These are phyloP conservation scores for Oenanthe javanica DNA, from an alignment of 140 eudicot genomes.

Conservation along the genomic window DNA sequence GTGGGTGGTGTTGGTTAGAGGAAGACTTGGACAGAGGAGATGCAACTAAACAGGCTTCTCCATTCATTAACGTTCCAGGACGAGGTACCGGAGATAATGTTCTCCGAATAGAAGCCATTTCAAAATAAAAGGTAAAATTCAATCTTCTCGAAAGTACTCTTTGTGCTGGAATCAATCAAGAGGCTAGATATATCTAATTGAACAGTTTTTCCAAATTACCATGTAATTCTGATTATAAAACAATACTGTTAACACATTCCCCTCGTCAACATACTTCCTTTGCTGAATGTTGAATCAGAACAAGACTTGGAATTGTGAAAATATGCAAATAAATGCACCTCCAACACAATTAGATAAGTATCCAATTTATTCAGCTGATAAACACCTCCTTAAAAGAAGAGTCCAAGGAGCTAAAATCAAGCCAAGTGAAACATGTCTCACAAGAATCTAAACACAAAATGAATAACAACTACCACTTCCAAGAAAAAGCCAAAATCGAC, in stretches of 20 bases:
- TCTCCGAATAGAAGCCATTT: constrained; percentile 74
- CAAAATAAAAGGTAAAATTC: not conserved
- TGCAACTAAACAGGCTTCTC: constrained; percentile 50
- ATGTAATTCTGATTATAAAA: not conserved
- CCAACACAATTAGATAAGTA: not conserved
- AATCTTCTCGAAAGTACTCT: not conserved
- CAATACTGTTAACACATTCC: not conserved
- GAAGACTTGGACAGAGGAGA: constrained; percentile 71
- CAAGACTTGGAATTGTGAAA: not conserved
- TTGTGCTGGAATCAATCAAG: not conserved
- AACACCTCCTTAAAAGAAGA: not conserved
- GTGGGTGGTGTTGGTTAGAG: constrained; percentile 28
- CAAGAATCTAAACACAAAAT: not conserved
- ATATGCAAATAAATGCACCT: not conserved
- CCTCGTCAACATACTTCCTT: not conserved
- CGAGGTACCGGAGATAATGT: constrained; percentile 71
- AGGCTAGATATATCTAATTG: not conserved
- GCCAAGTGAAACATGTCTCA: not conserved
- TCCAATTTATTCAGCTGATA: not conserved
- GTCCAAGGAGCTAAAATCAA: not conserved
- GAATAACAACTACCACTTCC: not conserved
- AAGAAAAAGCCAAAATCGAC: not conserved
- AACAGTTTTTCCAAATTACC: too few species aligned
- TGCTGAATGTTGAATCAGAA: not conserved
- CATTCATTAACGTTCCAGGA: constrained; percentile 40